A percentile compares a stretch with the other conserved stretches of the same genome.
These are phyloP conservation scores for Neonectria coccinea DNA, from an alignment of 2,329 filamentous ascomycete species.

Conservation along the genomic window DNA sequence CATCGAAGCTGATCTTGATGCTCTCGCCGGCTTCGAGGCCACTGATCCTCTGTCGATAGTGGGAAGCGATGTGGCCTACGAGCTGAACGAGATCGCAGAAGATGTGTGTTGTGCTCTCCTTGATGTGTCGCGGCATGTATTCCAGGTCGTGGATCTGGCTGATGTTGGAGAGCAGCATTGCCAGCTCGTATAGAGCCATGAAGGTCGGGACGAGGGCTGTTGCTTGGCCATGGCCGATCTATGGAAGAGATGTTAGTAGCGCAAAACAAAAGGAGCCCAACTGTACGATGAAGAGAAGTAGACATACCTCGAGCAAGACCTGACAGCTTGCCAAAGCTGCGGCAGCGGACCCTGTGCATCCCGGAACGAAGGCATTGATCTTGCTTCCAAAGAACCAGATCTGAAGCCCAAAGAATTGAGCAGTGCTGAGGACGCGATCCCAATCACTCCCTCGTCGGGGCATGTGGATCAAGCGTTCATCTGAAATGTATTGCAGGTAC, in stretches of 20 bases:
- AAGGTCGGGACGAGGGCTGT: conserved; percentile 54
- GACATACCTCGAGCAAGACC: conserved; percentile 53
- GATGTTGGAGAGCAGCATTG: conserved; percentile 52
- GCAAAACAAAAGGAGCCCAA: too few relatives aligned
- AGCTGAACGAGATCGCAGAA: conserved; percentile 53
- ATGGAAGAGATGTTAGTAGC: neutral
- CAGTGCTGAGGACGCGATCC: conserved; percentile 55
- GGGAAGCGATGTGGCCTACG: conserved; percentile 49
- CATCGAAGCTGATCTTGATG: conserved; percentile 52
- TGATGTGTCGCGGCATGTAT: conserved; percentile 47
- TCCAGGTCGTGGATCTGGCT: conserved; percentile 54
- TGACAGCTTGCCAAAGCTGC: conserved; percentile 54
- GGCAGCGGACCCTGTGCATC: conserved; percentile 38
- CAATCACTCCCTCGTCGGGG: conserved; percentile 55
- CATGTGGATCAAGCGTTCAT: conserved; percentile 56
- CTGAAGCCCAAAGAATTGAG: conserved; percentile 57
- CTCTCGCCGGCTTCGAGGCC: conserved; percentile 40
- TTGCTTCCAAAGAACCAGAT: conserved; percentile 51
- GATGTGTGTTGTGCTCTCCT: conserved; percentile 49
- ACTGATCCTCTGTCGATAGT: conserved; percentile 52
- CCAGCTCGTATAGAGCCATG: conserved; percentile 54
- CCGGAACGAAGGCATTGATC: conserved; percentile 44
- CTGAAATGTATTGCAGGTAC: conserved; percentile 53
- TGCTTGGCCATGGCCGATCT: conserved; percentile 55
- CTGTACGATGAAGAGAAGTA: neutral